A percentile compares a stretch with the other conserved stretches of the same genome.
phyloP scores from a whole-genome alignment of 2,329 filamentous ascomycete genomes.

The Setomelanomma holmii region DNA sequence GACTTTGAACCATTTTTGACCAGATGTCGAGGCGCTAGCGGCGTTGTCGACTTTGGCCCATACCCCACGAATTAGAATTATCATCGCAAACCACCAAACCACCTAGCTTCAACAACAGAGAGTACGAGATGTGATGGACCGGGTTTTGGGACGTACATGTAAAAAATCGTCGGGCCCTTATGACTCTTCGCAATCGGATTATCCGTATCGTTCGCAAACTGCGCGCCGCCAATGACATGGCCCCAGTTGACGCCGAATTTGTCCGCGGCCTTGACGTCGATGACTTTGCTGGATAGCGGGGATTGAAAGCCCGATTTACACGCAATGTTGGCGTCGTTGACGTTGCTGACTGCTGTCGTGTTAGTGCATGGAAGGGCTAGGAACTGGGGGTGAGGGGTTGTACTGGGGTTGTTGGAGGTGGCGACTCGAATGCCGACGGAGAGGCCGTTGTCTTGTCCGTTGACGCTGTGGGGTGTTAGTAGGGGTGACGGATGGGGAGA shows the following conservation, averaged over 20 bases:
- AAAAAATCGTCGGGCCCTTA: constrained; percentile 53
- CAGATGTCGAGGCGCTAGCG: constrained; percentile 44
- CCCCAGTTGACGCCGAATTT: constrained; percentile 61
- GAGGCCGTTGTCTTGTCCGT: constrained; percentile 55
- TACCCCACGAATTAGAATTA: too few species aligned
- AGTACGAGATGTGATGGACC: too few species aligned
- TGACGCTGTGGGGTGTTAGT: constrained; percentile 20
- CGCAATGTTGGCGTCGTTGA: constrained; percentile 55
- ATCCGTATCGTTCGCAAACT: constrained; percentile 55
- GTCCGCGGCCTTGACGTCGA: constrained; percentile 60
- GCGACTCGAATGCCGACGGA: constrained; percentile 60
- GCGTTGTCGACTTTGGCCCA: constrained; percentile 52
- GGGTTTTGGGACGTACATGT: constrained; percentile 38
- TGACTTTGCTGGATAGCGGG: constrained; percentile 49
- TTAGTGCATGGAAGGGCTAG: background rate
- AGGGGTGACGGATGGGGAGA: background rate
- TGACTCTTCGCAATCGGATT: constrained; percentile 59
- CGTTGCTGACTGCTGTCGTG: constrained; percentile 48
- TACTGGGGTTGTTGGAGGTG: constrained; percentile 56
- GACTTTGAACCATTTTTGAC: constrained; percentile 53
- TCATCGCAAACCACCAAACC: too few species aligned
- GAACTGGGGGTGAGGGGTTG: too few species aligned
- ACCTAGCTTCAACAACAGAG: too few species aligned
- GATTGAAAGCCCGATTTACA: constrained; percentile 54
- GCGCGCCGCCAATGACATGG: constrained; percentile 62